phyloP scores from a whole-genome alignment of 129 eudicot species.

The Artemisia annua region DNA sequence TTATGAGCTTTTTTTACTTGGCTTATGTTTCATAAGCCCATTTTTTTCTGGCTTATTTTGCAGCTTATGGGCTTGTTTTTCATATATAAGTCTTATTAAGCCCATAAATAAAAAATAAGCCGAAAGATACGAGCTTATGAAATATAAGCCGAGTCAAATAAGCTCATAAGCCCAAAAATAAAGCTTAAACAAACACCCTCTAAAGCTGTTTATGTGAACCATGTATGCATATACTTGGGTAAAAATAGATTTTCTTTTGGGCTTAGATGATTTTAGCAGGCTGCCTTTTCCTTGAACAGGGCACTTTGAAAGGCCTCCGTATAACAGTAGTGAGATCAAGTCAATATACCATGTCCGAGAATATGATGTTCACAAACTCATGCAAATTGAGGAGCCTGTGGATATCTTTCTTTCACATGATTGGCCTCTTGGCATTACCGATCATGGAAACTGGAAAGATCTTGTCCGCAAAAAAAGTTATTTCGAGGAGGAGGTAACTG shows the following conservation, averaged over 20 bases:
- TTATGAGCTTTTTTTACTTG: too few relatives aligned
- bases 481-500: conserved; percentile 70
- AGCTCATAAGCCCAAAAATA: too few relatives aligned
- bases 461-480: conserved; percentile 70
- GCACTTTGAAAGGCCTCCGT: conserved; percentile 87
- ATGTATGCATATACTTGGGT: too few relatives aligned
- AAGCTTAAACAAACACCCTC: too few relatives aligned
- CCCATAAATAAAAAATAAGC: too few relatives aligned
- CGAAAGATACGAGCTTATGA: too few relatives aligned
- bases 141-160: too few relatives aligned
- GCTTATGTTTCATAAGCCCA: too few relatives aligned
- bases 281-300: conserved; percentile 47
- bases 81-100: too few relatives aligned
- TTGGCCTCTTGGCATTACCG: conserved; percentile 92
- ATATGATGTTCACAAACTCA: conserved; percentile 84
- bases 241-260: background rate
- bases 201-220: too few relatives aligned
- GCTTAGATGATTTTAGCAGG: conserved; percentile 5
- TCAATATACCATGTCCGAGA: conserved; percentile 95
- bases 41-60: too few relatives aligned
- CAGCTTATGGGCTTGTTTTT: too few relatives aligned
- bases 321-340: conserved; percentile 65
- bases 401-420: conserved; percentile 91
- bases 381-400: conserved; percentile 81
- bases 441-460: conserved; percentile 62